Percentiles rank a stretch among this genome's conserved stretches.
These are phyloP conservation scores for Eucalyptus pumila DNA, from an alignment of 345 rosid species.

Conservation along the genomic window DNA sequence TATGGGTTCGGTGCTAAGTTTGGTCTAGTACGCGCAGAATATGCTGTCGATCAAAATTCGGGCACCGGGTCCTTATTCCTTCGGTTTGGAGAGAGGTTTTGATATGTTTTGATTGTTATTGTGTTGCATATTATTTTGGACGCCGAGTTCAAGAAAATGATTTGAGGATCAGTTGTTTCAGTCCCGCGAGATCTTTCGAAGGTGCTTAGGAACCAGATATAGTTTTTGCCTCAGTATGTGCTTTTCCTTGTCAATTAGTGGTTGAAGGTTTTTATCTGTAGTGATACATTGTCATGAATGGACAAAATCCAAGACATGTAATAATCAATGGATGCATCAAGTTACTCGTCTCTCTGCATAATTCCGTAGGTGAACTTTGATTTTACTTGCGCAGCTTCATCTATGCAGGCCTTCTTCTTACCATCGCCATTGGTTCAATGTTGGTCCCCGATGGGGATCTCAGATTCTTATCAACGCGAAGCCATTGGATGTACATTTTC, in stretches of 20 bases:
- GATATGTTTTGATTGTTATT: neutral
- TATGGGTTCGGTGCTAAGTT: constrained; percentile 84
- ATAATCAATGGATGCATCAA: neutral
- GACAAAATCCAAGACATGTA: neutral
- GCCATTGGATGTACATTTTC: neutral
- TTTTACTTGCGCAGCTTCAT: neutral
- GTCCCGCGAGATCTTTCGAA: neutral
- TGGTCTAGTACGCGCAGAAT: constrained; percentile 87
- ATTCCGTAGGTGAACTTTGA: neutral
- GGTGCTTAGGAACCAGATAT: neutral
- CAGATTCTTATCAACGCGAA: neutral
- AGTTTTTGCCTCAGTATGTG: neutral
- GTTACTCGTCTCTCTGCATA: neutral
- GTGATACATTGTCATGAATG: neutral
- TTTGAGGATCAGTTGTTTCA: neutral
- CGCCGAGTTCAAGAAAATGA: neutral
- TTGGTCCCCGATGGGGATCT: neutral
- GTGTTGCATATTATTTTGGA: neutral
- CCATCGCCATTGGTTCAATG: neutral
- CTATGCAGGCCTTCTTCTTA: neutral
- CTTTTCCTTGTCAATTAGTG: neutral
- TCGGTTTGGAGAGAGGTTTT: constrained; percentile 90
- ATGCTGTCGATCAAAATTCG: constrained; percentile 90
- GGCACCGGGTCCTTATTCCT: constrained; percentile 87
- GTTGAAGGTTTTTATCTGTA: neutral